Conservation (phyloP, 331 rosid genomes). For the Prunus yedoensis region DNA sequence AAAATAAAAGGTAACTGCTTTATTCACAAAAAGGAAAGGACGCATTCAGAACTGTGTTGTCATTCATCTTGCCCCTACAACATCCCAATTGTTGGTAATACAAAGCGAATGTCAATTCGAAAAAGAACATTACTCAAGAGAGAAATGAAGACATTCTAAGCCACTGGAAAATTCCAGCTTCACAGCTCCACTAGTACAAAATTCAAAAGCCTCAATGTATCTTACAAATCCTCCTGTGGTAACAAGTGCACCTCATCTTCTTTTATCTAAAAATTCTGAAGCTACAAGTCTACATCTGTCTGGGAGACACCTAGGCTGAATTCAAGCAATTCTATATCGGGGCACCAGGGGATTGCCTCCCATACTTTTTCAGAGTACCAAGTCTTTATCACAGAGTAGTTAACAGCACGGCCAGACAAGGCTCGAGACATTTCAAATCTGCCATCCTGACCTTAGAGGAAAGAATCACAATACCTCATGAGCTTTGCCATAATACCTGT, state of each 20-base stretch:
- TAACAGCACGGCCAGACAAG: slow-evolving; percentile 13
- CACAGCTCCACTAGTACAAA: slow-evolving; percentile 3
- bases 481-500: slow-evolving; percentile 88
- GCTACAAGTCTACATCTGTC: slow-evolving; percentile 41
- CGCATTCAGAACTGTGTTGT: not conserved
- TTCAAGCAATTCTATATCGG: slow-evolving; percentile 1
- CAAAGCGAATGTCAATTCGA: not conserved
- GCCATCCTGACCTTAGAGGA: not conserved
- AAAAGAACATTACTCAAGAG: not conserved
- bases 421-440: not conserved
- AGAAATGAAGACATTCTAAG: not conserved
- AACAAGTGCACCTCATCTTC: slow-evolving; percentile 24
- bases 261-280: slow-evolving; percentile 27
- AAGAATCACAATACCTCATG: slow-evolving; percentile 69
- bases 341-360: slow-evolving; percentile 46
- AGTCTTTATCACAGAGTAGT: not conserved
- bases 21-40: too few relatives aligned
- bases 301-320: slow-evolving; percentile 16
- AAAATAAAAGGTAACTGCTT: not conserved
- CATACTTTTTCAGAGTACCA: slow-evolving; percentile 12
- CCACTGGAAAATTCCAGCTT: not conserved
- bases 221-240: slow-evolving; percentile 30
- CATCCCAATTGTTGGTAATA: slow-evolving; percentile 8
- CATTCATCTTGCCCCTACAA: not conserved
- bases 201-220: slow-evolving; percentile 25